A percentile compares a stretch with the other conserved stretches of the same genome.
Evolutionary conservation across 805 yeast species (phyloP).

Genomic region (Pichia cabralensis): DNA sequence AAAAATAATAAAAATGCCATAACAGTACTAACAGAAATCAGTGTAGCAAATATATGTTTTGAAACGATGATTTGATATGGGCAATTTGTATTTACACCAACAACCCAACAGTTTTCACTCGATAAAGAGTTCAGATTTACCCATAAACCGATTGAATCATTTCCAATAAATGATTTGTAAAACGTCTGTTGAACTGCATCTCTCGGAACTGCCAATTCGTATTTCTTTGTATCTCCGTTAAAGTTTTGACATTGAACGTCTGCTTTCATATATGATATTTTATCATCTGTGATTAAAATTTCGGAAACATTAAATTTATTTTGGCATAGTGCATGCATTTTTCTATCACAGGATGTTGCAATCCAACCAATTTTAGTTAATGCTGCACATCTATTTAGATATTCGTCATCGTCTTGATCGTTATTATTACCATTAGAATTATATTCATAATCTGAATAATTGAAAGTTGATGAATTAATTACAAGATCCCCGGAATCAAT

Average conservation of each 20-base stretch:
- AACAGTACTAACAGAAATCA: conserved; percentile 59
- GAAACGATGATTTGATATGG: conserved; percentile 59
- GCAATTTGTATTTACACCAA: conserved; percentile 69
- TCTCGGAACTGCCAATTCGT: conserved; percentile 36
- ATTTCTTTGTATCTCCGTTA: conserved; percentile 20
- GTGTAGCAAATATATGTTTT: conserved; percentile 44
- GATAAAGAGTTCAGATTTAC: conserved; percentile 73
- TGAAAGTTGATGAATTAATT: no score
- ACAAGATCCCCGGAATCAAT: no score
- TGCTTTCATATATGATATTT: conserved; percentile 37
- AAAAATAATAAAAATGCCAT: conserved; percentile 44
- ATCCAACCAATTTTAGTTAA: conserved; percentile 44
- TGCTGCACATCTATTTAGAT: conserved; percentile 31
- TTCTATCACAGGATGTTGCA: conserved; percentile 56
- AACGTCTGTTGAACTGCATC: conserved; percentile 36
- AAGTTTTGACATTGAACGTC: conserved; percentile 19
- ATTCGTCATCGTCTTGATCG: conserved; percentile 14
- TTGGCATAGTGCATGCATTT: conserved; percentile 48
- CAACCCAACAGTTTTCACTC: conserved; percentile 76
- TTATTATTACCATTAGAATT: conserved; percentile 1
- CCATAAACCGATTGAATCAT: conserved; percentile 45
- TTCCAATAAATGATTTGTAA: conserved; percentile 15
- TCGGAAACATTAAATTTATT: conserved; percentile 27
- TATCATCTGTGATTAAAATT: conserved; percentile 33
- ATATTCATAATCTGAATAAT: background rate